phyloP scores from a whole-genome alignment of 441 rosid species.

The Gossypium laxum region DNA sequence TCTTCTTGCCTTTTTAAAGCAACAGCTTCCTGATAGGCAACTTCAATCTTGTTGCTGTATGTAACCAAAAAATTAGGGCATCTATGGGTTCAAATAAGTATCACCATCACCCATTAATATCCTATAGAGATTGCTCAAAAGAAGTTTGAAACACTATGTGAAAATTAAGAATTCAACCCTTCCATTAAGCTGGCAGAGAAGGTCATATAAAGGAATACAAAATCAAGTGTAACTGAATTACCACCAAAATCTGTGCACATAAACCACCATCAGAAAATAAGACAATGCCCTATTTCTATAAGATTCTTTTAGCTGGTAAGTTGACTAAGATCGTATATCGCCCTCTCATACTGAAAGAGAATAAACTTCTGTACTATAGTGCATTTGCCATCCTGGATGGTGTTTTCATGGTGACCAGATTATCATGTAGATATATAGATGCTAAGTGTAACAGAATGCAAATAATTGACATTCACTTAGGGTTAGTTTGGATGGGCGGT shows the following conservation, averaged over 20 bases:
- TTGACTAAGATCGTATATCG: background rate
- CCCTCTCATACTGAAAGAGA: background rate
- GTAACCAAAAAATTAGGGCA: slow-evolving; percentile 8
- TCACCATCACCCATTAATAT: background rate
- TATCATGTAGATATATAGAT: background rate
- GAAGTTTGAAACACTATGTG: slow-evolving; percentile 1
- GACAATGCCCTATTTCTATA: background rate
- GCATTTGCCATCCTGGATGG: background rate
- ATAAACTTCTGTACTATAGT: background rate
- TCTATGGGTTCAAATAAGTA: background rate
- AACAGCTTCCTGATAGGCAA: slow-evolving; percentile 85
- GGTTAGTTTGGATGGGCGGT: too few species aligned
- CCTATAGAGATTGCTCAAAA: background rate
- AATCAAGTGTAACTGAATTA: background rate
- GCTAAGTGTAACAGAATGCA: background rate
- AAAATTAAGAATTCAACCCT: background rate
- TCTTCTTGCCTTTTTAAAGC: slow-evolving; percentile 88
- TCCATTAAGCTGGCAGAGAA: background rate
- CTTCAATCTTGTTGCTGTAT: slow-evolving; percentile 72
- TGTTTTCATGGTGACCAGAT: background rate
- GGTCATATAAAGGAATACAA: background rate
- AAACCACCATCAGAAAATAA: background rate
- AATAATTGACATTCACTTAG: background rate
- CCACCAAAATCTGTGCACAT: background rate
- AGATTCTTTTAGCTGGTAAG: background rate